Percentiles rank a stretch among this genome's conserved stretches.
Conservation (phyloP, 2,329 filamentous ascomycete genomes). For the Fusarium penzigii region DNA sequence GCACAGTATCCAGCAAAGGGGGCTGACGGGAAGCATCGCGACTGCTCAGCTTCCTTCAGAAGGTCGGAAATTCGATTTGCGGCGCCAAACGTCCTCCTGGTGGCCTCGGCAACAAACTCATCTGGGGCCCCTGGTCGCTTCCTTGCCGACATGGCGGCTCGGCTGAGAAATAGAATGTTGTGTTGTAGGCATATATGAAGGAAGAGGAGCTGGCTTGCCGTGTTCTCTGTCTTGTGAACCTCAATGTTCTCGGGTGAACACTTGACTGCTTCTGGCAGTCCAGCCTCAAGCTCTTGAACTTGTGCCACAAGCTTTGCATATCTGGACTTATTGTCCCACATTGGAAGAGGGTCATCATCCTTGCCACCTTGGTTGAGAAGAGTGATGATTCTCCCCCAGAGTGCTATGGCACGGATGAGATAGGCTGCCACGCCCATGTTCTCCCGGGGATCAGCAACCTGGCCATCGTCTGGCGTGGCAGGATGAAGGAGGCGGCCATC, state of each 20-base stretch:
- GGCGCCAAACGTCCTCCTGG: conserved; percentile 75
- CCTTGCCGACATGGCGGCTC: conserved; percentile 76
- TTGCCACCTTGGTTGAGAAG: conserved; percentile 91
- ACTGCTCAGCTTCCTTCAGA: conserved; percentile 74
- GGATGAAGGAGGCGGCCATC: conserved; percentile 69
- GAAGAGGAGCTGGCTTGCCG: conserved; percentile 90
- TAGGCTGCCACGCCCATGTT: conserved; percentile 97
- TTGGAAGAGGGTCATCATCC: conserved; percentile 71
- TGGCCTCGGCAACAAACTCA: conserved; percentile 74
- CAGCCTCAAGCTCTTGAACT: conserved; percentile 67
- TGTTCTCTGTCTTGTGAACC: conserved; percentile 78
- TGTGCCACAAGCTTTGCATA: conserved; percentile 72
- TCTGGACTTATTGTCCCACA: conserved; percentile 81
- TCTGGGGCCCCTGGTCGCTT: conserved; percentile 72
- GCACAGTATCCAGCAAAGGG: conserved; percentile 95
- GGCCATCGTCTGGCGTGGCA: conserved; percentile 62
- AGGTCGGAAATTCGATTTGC: conserved; percentile 86
- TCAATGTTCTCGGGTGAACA: conserved; percentile 83
- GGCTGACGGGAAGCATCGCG: conserved; percentile 71
- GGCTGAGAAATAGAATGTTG: conserved; percentile 85
- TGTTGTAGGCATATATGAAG: conserved; percentile 89
- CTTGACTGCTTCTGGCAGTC: conserved; percentile 69
- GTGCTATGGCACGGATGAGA: conserved; percentile 78
- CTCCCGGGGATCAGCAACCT: conserved; percentile 65
- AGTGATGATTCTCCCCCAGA: conserved; percentile 88